Evolutionary conservation across 73 alveolate species (phyloP).

Genomic region (Paraurostyla sp.): DNA sequence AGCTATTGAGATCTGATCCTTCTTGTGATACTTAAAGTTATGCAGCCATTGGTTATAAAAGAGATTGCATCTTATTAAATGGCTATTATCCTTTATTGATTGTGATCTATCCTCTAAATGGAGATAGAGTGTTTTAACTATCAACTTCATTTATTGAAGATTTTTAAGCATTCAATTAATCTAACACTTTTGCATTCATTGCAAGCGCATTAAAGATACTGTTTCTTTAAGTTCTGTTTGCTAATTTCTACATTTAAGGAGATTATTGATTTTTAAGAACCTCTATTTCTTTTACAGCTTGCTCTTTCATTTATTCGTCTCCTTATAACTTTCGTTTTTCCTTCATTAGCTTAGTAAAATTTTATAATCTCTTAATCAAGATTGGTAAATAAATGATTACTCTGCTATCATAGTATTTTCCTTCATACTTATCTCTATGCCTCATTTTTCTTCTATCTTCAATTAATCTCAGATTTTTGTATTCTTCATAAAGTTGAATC

Average conservation of each 20-base stretch:
- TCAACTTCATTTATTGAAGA: not conserved
- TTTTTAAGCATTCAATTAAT: not conserved
- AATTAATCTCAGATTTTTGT: not conserved
- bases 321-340: not conserved
- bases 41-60: too few relatives aligned
- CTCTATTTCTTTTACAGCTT: not conserved
- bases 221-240: not conserved
- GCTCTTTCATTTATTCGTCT: not conserved
- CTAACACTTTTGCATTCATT: slow-evolving; percentile 13
- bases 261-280: not conserved
- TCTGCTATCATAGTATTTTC: slow-evolving; percentile 42
- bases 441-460: slow-evolving; percentile 14
- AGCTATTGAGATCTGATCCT: too few relatives aligned
- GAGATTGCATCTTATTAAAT: too few relatives aligned
- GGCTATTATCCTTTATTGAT: not conserved
- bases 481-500: slow-evolving; percentile 26
- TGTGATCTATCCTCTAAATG: too few relatives aligned
- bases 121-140: not conserved
- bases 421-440: slow-evolving; percentile 17
- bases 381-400: slow-evolving; percentile 19
- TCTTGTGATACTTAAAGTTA: too few relatives aligned
- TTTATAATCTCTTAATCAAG: not conserved
- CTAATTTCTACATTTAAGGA: not conserved
- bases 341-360: slow-evolving; percentile 16
- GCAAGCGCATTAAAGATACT: slow-evolving; percentile 15